Evolutionary conservation across 495 filamentous ascomycete species (phyloP).

Genomic region (Xylaria acuta): DNA sequence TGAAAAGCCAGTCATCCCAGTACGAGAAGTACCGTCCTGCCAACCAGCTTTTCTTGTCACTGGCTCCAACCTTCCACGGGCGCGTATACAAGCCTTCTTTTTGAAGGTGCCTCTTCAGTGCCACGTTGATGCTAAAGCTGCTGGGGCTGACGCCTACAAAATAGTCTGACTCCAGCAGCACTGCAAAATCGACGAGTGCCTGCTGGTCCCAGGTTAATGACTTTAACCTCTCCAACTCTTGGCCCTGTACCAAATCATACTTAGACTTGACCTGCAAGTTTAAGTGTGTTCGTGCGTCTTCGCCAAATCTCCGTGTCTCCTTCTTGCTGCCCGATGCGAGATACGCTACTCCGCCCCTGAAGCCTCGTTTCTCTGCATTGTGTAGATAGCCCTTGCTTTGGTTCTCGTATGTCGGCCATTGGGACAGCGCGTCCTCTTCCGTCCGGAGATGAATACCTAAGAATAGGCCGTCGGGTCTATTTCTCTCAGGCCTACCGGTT

Average conservation of each 20-base stretch:
- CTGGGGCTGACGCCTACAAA: slow-evolving; percentile 53
- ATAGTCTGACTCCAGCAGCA: slow-evolving; percentile 47
- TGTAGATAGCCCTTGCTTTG: slow-evolving; percentile 47
- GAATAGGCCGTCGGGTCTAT: slow-evolving; percentile 26
- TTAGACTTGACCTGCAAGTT: slow-evolving; percentile 43
- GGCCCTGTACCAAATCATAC: slow-evolving; percentile 38
- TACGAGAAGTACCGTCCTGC: slow-evolving; percentile 48
- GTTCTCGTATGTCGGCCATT: slow-evolving; percentile 51
- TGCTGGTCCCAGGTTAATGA: slow-evolving; percentile 54
- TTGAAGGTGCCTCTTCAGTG: slow-evolving; percentile 48
- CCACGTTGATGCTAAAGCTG: slow-evolving; percentile 54
- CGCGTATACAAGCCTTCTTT: slow-evolving; percentile 47
- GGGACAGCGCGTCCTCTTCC: slow-evolving; percentile 48
- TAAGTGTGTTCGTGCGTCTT: slow-evolving; percentile 29
- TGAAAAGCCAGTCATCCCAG: slow-evolving; percentile 55
- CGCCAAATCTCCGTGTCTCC: slow-evolving; percentile 42
- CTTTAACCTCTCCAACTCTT: slow-evolving; percentile 34
- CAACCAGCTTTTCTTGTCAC: slow-evolving; percentile 52
- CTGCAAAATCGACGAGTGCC: slow-evolving; percentile 50
- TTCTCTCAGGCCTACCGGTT: slow-evolving; percentile 2
- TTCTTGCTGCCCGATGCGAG: slow-evolving; percentile 50
- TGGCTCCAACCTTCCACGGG: slow-evolving; percentile 49
- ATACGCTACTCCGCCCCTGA: slow-evolving; percentile 43
- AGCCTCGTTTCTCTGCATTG: slow-evolving; percentile 34
- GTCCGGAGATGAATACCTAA: slow-evolving; percentile 50